These are phyloP conservation scores for Ilyonectria sp. DNA, from an alignment of 2,329 filamentous ascomycete species.

Conservation along the genomic window DNA sequence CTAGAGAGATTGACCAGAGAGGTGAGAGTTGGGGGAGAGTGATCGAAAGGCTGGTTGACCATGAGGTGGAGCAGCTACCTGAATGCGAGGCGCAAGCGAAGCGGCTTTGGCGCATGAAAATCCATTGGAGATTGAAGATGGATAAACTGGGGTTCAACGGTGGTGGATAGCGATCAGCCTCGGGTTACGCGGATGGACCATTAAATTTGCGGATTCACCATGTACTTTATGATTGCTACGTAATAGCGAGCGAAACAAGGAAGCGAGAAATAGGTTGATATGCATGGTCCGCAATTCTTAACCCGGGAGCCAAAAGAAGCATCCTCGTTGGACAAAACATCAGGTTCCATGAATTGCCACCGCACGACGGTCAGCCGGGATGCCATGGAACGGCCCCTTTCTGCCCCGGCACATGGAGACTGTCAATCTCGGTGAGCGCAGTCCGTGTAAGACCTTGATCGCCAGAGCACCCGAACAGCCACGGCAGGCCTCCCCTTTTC, in stretches of 20 bases:
- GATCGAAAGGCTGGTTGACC: constrained; percentile 2
- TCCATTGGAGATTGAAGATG: constrained; percentile 1
- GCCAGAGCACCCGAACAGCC: constrained; percentile 5
- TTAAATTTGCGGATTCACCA: constrained; percentile 14
- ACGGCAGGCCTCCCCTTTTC: constrained; percentile 17
- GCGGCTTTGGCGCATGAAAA: constrained; percentile 1
- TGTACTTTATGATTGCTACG: not conserved
- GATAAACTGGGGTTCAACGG: not conserved
- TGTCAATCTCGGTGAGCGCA: constrained; percentile 21
- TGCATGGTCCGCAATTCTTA: not conserved
- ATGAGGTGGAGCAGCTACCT: constrained; percentile 1
- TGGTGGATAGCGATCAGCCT: constrained; percentile 8
- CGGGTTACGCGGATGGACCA: not conserved
- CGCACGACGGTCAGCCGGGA: constrained; percentile 14
- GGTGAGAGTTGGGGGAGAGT: not conserved
- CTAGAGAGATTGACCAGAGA: not conserved
- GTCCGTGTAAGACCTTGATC: not conserved
- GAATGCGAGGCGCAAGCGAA: constrained; percentile 7
- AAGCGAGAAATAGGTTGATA: not conserved
- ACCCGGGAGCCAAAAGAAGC: not conserved
- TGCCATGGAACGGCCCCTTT: constrained; percentile 3
- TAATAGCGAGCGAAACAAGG: constrained; percentile 3
- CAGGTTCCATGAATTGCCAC: constrained; percentile 21
- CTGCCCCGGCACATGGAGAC: constrained; percentile 16
- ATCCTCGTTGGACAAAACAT: constrained; percentile 15